Base-by-base conservation (phyloP, 768 basidiomycete genomes). In the Boletus vinaceobasis region DNA sequence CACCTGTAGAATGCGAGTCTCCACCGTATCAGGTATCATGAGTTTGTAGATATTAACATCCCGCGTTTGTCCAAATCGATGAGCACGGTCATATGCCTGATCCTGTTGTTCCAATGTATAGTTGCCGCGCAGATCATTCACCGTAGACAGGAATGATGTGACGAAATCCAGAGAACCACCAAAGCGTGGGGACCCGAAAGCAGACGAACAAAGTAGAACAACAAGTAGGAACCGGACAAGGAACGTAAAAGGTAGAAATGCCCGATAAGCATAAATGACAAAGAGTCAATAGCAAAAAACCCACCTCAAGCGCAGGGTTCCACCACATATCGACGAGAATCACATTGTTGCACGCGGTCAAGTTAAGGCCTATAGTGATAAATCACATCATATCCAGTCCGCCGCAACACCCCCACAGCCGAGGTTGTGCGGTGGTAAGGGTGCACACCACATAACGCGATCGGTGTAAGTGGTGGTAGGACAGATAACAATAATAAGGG, bases 251-350 rank as follows among this genome's bases (percentile, higher is more conserved):
- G 33, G 44, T 11, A 35, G 26, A 53, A n/a, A 31, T 7, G 17
- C 26, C 26, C 23, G 26, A 44, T 67, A 49, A 69, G 45, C 19
- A 50, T 40, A 23, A 17, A 46, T 45, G 50, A 15, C 40, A 42
- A 15, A 27, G 45, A 43, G 26, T 19, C 14, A 42, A 5, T 19
- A 14, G 21, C 42, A 13, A 33, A 44, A 53, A 62, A 66, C 80
- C 58, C 59, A 88, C 87, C 72, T 91, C 90, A 5, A 91, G 77
- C 0, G 89, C 91, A 10, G 91, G 90, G 68, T 93, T 89, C 93
- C 95, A 98, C 94, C 95, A 98, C 56, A 94, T 73, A 68, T 97
- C 96, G 52, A 93, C 82, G 4, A 98, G 79, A 60, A 98, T 88
- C 37, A 98, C 94, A 60, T 96, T 92, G 69, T 94, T 96, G 72